Percentiles rank a stretch among this genome's conserved stretches.
Evolutionary conservation across 2,329 filamentous ascomycete genomes (phyloP).

Genomic region (Colletotrichum cordylinicola): DNA sequence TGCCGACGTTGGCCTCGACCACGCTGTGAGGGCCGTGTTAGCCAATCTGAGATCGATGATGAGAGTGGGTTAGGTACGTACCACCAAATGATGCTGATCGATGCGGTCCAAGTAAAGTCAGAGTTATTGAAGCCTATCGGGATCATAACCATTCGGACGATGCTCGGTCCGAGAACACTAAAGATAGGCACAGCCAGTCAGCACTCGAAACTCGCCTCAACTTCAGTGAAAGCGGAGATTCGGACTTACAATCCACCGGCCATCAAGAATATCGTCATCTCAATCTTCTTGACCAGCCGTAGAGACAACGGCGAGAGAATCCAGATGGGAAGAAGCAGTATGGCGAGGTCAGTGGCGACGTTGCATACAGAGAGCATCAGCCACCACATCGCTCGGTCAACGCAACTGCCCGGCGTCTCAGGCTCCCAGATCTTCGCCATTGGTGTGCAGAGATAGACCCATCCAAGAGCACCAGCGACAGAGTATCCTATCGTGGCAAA

Average conservation of each 20-base stretch:
- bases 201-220: background rate
- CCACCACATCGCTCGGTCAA: slow-evolving; percentile 20
- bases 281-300: slow-evolving; percentile 16
- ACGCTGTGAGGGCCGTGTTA: background rate
- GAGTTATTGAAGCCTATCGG: slow-evolving; percentile 7
- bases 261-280: slow-evolving; percentile 19
- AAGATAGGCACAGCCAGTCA: background rate
- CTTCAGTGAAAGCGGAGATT: accelerated
- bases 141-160: slow-evolving; percentile 18
- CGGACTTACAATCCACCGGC: slow-evolving; percentile 19
- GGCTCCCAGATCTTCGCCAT: slow-evolving; percentile 15
- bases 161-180: slow-evolving; percentile 19
- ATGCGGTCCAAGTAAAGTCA: slow-evolving; percentile 20
- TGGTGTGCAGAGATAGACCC: slow-evolving; percentile 17
- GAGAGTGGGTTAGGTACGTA: background rate
- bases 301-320: slow-evolving; percentile 5
- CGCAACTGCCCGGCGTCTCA: background rate
- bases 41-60: background rate
- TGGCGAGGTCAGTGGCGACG: slow-evolving; percentile 23
- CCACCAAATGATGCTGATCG: slow-evolving; percentile 21
- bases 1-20: slow-evolving; percentile 19
- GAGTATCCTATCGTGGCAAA: slow-evolving; percentile 13
- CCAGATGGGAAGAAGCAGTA: slow-evolving; percentile 22
- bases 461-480: background rate
- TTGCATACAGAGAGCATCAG: slow-evolving; percentile 19